Conservation (phyloP, 257 asterid genomes). For the Primulina huaijiensis region DNA sequence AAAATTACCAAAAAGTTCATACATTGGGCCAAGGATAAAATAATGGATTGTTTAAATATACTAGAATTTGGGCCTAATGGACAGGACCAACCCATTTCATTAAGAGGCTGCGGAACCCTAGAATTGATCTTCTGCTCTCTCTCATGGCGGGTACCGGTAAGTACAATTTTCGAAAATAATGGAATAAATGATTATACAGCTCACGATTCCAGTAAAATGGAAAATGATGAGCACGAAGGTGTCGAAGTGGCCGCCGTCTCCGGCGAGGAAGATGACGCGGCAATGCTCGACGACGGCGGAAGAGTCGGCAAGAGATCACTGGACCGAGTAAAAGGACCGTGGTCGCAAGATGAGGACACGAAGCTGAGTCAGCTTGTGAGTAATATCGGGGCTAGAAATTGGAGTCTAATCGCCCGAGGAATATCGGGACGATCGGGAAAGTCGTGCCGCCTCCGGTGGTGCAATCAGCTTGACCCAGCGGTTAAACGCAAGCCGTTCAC, state of each 20-base stretch:
- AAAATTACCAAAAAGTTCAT: too few relatives aligned
- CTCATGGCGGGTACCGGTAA: too few relatives aligned
- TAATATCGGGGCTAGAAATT: slow-evolving; percentile 74
- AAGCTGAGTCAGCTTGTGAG: slow-evolving; percentile 61
- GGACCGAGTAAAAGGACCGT: slow-evolving; percentile 83
- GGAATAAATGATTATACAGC: background rate
- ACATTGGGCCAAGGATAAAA: too few relatives aligned
- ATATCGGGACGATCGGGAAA: slow-evolving; percentile 90
- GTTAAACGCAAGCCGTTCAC: slow-evolving; percentile 80
- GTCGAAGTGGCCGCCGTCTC: slow-evolving; percentile 34
- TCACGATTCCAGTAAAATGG: slow-evolving; percentile 26
- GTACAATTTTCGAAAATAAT: too few relatives aligned
- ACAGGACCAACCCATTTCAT: too few relatives aligned
- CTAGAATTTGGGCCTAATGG: too few relatives aligned
- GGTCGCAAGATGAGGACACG: slow-evolving; percentile 88
- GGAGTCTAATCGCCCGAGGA: slow-evolving; percentile 86
- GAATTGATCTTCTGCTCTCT: too few relatives aligned
- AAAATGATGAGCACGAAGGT: slow-evolving; percentile 25
- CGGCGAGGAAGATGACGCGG: slow-evolving; percentile 25
- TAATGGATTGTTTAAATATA: too few relatives aligned
- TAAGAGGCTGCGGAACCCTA: too few relatives aligned
- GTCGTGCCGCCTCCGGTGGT: slow-evolving; percentile 94
- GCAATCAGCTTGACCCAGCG: slow-evolving; percentile 90
- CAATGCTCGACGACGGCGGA: slow-evolving; percentile 30
- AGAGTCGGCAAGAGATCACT: slow-evolving; percentile 33